Conservation (phyloP, 2,329 filamentous ascomycete genomes). For the Madurella fahalii region DNA sequence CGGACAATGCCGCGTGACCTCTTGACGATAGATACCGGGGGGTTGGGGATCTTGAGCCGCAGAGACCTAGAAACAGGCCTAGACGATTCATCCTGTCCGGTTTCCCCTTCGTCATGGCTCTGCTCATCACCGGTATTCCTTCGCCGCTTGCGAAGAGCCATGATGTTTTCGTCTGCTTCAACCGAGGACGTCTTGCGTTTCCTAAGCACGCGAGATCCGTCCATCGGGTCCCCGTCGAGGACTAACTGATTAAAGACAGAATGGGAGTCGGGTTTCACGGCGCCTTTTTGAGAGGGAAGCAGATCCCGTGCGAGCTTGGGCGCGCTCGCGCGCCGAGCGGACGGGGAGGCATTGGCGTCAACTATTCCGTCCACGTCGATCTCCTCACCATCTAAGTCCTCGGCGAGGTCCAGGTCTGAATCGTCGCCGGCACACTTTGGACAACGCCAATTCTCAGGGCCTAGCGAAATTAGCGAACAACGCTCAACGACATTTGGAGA, state of each 20-base stretch:
- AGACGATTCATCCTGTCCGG: constrained; percentile 31
- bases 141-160: constrained; percentile 51
- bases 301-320: constrained; percentile 68
- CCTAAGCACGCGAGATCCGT: constrained; percentile 71
- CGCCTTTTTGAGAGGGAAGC: constrained; percentile 62
- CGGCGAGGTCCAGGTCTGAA: constrained; percentile 25
- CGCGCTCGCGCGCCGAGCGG: constrained; percentile 53
- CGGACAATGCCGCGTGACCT: constrained; percentile 45
- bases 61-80: constrained; percentile 52
- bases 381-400: constrained; percentile 30
- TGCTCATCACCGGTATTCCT: constrained; percentile 45
- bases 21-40: constrained; percentile 40
- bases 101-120: constrained; percentile 31
- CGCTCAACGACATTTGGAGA: not conserved
- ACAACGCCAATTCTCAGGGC: constrained; percentile 47
- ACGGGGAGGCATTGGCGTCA: constrained; percentile 32
- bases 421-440: constrained; percentile 40
- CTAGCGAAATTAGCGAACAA: constrained; percentile 33
- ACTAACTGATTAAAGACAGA: constrained; percentile 73
- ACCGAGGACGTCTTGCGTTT: constrained; percentile 80
- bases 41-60: constrained; percentile 47
- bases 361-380: constrained; percentile 21
- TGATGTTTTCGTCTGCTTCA: constrained; percentile 54
- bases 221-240: constrained; percentile 67
- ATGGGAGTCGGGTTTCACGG: constrained; percentile 64